These are phyloP conservation scores for Metrosideros polymorpha DNA, from an alignment of 441 rosid species.

Conservation along the genomic window DNA sequence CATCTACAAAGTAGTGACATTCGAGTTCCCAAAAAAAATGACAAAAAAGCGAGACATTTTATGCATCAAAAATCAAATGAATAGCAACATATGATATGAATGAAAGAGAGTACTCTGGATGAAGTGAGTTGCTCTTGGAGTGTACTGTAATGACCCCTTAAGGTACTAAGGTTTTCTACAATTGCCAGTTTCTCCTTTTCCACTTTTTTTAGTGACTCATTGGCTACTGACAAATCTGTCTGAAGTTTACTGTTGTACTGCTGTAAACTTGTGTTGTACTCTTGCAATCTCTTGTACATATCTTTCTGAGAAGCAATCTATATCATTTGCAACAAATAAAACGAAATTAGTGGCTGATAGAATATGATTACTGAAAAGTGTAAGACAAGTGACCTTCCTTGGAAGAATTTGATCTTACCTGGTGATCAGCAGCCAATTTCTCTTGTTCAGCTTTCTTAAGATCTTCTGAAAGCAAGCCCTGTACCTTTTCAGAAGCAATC, in stretches of 20 bases:
- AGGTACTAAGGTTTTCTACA: conserved; percentile 72
- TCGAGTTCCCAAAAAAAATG: neutral
- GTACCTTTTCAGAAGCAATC: conserved; percentile 47
- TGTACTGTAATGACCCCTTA: conserved; percentile 79
- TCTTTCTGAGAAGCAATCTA: conserved; percentile 65
- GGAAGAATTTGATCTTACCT: conserved; percentile 28
- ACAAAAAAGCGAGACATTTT: neutral
- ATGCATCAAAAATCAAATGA: neutral
- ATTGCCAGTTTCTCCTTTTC: conserved; percentile 79
- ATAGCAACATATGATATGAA: neutral
- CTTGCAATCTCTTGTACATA: conserved; percentile 74
- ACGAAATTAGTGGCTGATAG: neutral
- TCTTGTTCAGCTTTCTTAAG: conserved; percentile 68
- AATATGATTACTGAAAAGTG: neutral
- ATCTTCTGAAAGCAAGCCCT: conserved; percentile 56
- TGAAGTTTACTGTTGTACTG: conserved; percentile 75
- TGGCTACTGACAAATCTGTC: conserved; percentile 43
- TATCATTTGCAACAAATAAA: conserved; percentile 4
- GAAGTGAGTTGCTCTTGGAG: conserved; percentile 73
- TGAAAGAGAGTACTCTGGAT: conserved; percentile 47
- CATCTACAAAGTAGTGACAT: neutral
- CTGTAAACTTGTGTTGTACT: conserved; percentile 79
- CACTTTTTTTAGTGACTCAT: conserved; percentile 53
- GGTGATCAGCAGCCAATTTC: conserved; percentile 50
- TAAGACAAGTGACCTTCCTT: neutral